Conservation (phyloP, 1,284 basidiomycete species). For the Uromyces viciae-fabae region DNA sequence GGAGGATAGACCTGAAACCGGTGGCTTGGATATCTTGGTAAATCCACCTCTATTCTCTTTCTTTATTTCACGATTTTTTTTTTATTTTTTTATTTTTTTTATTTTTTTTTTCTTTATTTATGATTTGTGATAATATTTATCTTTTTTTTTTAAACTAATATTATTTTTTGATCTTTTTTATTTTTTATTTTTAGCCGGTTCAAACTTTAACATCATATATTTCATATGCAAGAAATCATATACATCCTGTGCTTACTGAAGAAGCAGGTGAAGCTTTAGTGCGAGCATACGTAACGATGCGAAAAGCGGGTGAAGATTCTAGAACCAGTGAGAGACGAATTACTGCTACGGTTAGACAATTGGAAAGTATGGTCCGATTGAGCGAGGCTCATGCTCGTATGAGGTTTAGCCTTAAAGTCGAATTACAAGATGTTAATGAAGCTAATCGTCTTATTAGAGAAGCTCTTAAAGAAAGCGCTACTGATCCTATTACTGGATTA, state of each 20-base stretch:
- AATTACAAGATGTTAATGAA: constrained; percentile 81
- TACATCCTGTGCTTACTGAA: constrained; percentile 83
- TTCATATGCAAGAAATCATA: constrained; percentile 81
- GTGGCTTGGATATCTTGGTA: constrained; percentile 72
- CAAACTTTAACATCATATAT: constrained; percentile 90
- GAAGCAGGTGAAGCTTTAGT: constrained; percentile 81
- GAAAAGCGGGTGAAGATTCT: constrained; percentile 83
- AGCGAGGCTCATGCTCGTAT: constrained; percentile 94
- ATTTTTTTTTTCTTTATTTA: background rate
- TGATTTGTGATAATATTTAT: constrained; percentile 65
- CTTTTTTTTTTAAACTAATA: background rate
- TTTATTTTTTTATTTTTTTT: background rate
- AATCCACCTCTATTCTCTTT: constrained; percentile 51
- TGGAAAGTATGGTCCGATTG: constrained; percentile 96
- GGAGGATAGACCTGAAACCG: constrained; percentile 75
- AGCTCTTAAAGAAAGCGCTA: constrained; percentile 73
- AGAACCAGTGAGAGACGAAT: constrained; percentile 85
- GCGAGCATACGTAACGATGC: constrained; percentile 83
- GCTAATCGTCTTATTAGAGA: constrained; percentile 88
- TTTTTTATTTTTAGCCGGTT: constrained; percentile 63
- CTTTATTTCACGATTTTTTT: background rate
- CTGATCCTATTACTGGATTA: constrained; percentile 60
- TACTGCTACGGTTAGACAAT: constrained; percentile 93
- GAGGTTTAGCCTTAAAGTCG: constrained; percentile 80
- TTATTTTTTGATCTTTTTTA: too few species aligned